These are phyloP conservation scores for Leptographium radiaticola DNA, from an alignment of 2,329 filamentous ascomycete genomes.

Conservation along the genomic window DNA sequence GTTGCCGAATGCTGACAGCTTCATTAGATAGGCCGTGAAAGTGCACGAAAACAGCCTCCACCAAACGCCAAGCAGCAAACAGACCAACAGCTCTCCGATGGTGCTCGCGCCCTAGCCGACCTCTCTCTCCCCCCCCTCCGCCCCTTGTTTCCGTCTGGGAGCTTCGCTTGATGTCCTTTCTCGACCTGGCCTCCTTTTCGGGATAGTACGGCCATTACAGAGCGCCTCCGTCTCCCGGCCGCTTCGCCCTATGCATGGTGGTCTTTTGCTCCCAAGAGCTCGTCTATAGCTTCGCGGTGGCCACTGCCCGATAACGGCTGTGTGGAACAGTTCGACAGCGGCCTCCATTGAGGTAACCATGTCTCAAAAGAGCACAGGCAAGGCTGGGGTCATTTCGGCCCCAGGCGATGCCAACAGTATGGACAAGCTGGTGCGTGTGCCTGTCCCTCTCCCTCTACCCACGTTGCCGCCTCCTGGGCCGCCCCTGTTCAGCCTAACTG, in stretches of 20 bases:
- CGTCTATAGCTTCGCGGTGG: not conserved
- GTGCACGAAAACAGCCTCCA: not conserved
- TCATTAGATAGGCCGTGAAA: not conserved
- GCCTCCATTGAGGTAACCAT: conserved; percentile 1
- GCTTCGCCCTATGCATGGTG: not conserved
- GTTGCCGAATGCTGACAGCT: not conserved
- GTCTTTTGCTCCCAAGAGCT: not conserved
- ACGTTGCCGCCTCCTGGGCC: not conserved
- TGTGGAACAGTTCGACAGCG: not conserved
- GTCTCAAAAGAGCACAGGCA: conserved; percentile 26
- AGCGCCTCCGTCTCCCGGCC: too few species aligned
- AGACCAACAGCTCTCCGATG: not conserved
- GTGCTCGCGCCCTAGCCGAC: not conserved
- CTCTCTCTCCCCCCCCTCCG: too few species aligned
- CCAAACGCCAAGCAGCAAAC: not conserved
- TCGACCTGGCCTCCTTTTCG: too few species aligned
- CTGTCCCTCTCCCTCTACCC: not conserved
- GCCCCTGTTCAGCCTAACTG: not conserved
- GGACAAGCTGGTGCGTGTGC: conserved; percentile 43
- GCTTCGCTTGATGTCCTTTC: too few species aligned
- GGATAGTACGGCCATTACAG: too few species aligned
- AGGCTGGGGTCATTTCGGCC: conserved; percentile 44
- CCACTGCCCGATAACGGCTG: not conserved
- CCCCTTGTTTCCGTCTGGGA: too few species aligned
- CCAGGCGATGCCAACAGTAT: conserved; percentile 37